Conservation (phyloP, 2,329 filamentous ascomycete species). For the Paraconiothyrium sp. region DNA sequence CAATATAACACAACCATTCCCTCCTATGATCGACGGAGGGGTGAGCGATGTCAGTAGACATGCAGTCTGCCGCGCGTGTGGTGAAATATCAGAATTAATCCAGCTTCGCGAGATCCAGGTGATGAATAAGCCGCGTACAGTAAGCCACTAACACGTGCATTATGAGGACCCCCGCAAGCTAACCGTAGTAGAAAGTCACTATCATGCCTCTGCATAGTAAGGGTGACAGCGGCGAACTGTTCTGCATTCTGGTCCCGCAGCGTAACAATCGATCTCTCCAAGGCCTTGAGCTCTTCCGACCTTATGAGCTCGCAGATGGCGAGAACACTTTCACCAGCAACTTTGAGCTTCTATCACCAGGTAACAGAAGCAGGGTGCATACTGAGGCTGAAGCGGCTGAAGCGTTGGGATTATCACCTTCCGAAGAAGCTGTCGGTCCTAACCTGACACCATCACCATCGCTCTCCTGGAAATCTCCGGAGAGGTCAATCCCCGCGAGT, state of each 20-base stretch:
- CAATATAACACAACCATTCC: conserved; percentile 20
- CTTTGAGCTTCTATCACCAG: conserved; percentile 25
- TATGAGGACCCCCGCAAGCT: conserved; percentile 3
- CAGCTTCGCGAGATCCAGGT: conserved; percentile 29
- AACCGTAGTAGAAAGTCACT: conserved; percentile 25
- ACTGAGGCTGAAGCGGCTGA: conserved; percentile 1
- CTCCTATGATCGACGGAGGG: conserved; percentile 15
- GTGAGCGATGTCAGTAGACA: conserved; percentile 15
- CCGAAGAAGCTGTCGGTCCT: background rate
- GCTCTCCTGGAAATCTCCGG: background rate
- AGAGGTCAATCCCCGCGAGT: background rate
- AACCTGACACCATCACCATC: background rate
- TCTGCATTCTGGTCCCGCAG: conserved; percentile 32
- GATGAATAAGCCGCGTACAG: conserved; percentile 6
- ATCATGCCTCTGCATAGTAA: conserved; percentile 30
- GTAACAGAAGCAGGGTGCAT: conserved; percentile 18
- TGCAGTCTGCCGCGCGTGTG: conserved; percentile 33
- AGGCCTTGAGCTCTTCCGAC: conserved; percentile 25
- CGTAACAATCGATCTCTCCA: conserved; percentile 24
- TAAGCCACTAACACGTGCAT: conserved; percentile 12
- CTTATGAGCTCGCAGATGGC: conserved; percentile 18
- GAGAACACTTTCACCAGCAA: conserved; percentile 22
- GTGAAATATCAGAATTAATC: conserved; percentile 20
- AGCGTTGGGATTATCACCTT: background rate
- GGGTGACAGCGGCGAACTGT: conserved; percentile 24